Base-by-base conservation (phyloP, 768 basidiomycete species). In the Tulasnella sp. region DNA sequence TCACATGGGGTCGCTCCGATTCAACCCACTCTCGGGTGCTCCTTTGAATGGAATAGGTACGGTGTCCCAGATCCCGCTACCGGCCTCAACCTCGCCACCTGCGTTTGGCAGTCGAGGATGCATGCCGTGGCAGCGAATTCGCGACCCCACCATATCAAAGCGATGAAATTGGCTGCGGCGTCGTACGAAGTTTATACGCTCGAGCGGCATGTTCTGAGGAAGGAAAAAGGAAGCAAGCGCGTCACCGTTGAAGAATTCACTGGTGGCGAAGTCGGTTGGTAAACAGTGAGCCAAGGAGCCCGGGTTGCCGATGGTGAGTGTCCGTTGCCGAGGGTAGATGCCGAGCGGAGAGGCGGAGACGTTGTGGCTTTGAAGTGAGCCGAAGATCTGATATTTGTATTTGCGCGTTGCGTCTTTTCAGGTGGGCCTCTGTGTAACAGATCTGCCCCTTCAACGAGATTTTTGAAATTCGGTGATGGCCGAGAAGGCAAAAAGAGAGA, bases 41-140 rank as follows among this genome's bases (percentile, higher is more conserved):
- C 3, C 54, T 54, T 54, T 54, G 54, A 24, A 54, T 75, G 81
- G 12, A 58, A 34, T 24, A 72, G 72, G 72, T 97, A 96, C 83
- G 96, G 96, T 14, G 89, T 93, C 42, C 96, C 96, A 0, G 87
- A 94, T 83, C 89, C 89, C 75, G 85, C 88, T 50, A 93, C 94
- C 0, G 92, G 96, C 1, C 88, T 94, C 86, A 98, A 98, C 85
- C 90, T 98, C 78, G 96, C 97, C 11, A 98, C 96, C 24, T 98
- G 97, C 87, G 93, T 99, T 60, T 99, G 97, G 97, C 92, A 94
- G 86, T 95, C 93, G 60, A 92, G 96, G 8, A 89, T 90, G 82
- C 93, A 96, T 81, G 97, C 97, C 5, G 86, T 92, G 40, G 92
- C 91, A 4, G 96, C 96, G 0, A 95, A 91, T 82, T 90, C 91